Conservation (phyloP, 768 basidiomycete species). For the Calocybe indica region DNA sequence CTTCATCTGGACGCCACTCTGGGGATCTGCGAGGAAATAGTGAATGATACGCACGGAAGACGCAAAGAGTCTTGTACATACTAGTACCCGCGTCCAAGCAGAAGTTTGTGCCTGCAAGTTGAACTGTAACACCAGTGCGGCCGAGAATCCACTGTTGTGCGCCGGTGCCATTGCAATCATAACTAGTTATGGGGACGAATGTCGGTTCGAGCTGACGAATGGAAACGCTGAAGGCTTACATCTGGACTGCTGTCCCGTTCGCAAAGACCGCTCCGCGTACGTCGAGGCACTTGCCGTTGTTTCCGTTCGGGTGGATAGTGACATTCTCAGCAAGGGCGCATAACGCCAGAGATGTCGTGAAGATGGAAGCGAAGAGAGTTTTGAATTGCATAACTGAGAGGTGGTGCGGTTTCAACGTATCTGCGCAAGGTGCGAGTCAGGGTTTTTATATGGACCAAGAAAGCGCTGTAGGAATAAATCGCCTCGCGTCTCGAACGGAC, state of each 20-base stretch:
- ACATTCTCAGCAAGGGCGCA: constrained; percentile 5
- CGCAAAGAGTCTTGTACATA: constrained; percentile 8
- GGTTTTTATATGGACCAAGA: no score
- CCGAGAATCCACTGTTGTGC: constrained; percentile 25
- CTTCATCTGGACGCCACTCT: constrained; percentile 23
- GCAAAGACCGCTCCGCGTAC: constrained; percentile 22
- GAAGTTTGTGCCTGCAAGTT: constrained; percentile 24
- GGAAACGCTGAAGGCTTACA: constrained; percentile 12
- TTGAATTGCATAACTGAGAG: not conserved
- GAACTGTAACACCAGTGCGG: constrained; percentile 19
- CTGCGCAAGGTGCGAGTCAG: no score
- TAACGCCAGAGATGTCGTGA: constrained; percentile 12
- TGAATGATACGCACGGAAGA: not conserved
- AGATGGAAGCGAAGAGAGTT: constrained; percentile 18
- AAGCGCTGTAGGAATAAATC: no score
- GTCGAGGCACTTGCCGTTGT: constrained; percentile 26
- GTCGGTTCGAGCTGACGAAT: not conserved
- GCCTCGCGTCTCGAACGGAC: no score
- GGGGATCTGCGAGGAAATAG: constrained; percentile 13
- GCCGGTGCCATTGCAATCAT: constrained; percentile 24
- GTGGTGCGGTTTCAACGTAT: no score
- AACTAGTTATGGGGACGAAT: constrained; percentile 10
- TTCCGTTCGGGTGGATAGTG: constrained; percentile 20
- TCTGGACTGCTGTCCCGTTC: constrained; percentile 28
- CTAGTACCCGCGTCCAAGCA: constrained; percentile 29